Conservation (phyloP, 257 asterid genomes). For the Eustoma russellianum region DNA sequence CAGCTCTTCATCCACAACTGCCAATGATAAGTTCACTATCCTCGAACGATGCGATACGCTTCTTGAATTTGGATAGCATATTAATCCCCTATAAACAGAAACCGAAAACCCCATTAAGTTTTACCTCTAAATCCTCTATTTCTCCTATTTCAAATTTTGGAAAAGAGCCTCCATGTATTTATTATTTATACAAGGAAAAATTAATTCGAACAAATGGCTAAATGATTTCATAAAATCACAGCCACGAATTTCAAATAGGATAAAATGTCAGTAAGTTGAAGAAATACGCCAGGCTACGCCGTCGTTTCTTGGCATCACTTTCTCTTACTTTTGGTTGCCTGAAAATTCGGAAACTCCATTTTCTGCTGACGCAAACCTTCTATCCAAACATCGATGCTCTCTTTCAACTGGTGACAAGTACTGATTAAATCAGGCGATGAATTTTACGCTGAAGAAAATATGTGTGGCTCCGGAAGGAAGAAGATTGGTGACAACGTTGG, state of each 20-base stretch:
- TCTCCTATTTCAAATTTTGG: not conserved
- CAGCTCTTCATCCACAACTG: constrained; percentile 55
- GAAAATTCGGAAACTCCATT: not conserved
- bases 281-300: too few species aligned
- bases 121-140: not conserved
- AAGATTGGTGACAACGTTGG: constrained; percentile 6
- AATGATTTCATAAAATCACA: not conserved
- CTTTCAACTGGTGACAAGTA: not conserved
- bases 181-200: not conserved
- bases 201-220: not conserved
- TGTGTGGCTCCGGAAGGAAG: constrained; percentile 1
- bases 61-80: constrained; percentile 1
- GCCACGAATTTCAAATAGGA: not conserved
- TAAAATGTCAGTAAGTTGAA: not conserved
- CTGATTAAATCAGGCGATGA: constrained; percentile 2
- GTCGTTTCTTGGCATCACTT: too few species aligned
- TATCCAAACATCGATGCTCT: too few species aligned
- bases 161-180: not conserved
- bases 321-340: too few species aligned
- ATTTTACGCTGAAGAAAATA: constrained; percentile 6
- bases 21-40: constrained; percentile 11
- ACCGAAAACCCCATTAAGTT: constrained; percentile 15
- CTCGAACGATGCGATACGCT: constrained; percentile 10
- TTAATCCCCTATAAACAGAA: constrained; percentile 3
- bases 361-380: too few species aligned